These are phyloP conservation scores for Xylariaceae sp. DNA, from an alignment of 2,329 filamentous ascomycete genomes.

Conservation along the genomic window DNA sequence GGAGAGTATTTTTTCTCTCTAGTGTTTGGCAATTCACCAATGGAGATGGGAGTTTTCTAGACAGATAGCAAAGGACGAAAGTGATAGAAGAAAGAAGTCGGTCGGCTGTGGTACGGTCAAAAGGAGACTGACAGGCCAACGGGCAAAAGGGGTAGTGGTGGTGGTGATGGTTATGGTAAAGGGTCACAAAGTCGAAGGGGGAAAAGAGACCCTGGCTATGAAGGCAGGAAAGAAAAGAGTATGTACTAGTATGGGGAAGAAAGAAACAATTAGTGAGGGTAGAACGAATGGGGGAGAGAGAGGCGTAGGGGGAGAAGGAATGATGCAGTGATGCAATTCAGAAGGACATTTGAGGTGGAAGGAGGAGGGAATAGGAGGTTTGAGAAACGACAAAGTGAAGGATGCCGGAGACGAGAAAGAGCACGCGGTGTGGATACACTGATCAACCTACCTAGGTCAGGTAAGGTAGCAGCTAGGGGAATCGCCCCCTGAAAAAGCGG, in stretches of 20 bases:
- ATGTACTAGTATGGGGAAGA: constrained; percentile 27
- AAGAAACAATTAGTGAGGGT: constrained; percentile 27
- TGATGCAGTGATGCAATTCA: constrained; percentile 29
- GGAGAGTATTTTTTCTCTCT: constrained; percentile 14
- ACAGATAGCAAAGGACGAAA: constrained; percentile 17
- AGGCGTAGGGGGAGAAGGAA: constrained; percentile 22
- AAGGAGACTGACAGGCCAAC: constrained; percentile 9
- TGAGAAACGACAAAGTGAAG: constrained; percentile 22
- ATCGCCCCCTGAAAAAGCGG: no score
- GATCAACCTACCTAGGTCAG: no score
- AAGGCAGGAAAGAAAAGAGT: constrained; percentile 18
- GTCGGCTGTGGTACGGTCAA: constrained; percentile 3
- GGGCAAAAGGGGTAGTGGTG: constrained; percentile 16
- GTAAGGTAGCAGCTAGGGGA: no score
- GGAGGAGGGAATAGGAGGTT: constrained; percentile 28
- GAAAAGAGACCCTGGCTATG: constrained; percentile 20
- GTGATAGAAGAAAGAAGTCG: constrained; percentile 22
- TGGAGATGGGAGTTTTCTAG: constrained; percentile 12
- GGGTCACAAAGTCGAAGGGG: constrained; percentile 21
- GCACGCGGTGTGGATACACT: no score
- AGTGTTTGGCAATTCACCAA: constrained; percentile 14
- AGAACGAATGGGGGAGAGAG: constrained; percentile 26
- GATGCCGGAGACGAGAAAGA: no score
- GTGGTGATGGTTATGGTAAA: constrained; percentile 19
- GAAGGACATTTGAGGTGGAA: constrained; percentile 27